Conservation (phyloP, 2,329 filamentous ascomycete genomes). For the Cytospora piceicola region DNA sequence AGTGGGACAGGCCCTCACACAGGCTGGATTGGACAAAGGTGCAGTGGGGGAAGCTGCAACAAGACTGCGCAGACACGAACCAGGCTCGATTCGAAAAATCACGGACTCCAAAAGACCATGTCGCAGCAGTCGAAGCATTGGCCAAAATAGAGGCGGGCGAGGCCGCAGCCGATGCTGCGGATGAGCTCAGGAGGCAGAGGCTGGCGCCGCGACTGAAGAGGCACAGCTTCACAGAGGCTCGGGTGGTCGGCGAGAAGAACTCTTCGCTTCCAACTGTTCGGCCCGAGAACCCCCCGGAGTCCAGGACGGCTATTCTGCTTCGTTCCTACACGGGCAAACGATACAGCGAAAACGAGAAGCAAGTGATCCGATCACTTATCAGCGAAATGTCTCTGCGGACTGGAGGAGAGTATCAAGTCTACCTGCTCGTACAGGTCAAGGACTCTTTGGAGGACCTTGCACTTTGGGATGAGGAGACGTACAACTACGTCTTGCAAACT, state of each 20-base stretch:
- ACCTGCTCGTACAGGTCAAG: slow-evolving; percentile 79
- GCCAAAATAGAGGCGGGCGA: slow-evolving; percentile 35
- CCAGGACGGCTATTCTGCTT: slow-evolving; percentile 73
- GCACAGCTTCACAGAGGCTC: slow-evolving; percentile 5
- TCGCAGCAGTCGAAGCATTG: slow-evolving; percentile 40
- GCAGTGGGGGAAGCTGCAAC: slow-evolving; percentile 73
- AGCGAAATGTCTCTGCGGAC: slow-evolving; percentile 75
- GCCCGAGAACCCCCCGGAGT: slow-evolving; percentile 40
- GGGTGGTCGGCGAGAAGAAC: slow-evolving; percentile 7
- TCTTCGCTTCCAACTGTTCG: slow-evolving; percentile 9
- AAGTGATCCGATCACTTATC: slow-evolving; percentile 78
- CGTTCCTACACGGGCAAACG: slow-evolving; percentile 75
- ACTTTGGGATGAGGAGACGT: slow-evolving; percentile 62
- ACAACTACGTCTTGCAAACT: slow-evolving; percentile 60
- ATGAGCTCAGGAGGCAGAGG: slow-evolving; percentile 29
- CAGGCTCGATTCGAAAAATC: slow-evolving; percentile 60
- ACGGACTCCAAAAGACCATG: background rate
- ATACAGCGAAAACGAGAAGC: slow-evolving; percentile 79
- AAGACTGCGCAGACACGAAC: slow-evolving; percentile 68
- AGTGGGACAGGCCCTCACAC: slow-evolving; percentile 50
- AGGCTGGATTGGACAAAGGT: slow-evolving; percentile 64
- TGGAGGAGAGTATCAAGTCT: slow-evolving; percentile 80
- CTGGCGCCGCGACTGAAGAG: slow-evolving; percentile 20
- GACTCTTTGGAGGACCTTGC: slow-evolving; percentile 52
- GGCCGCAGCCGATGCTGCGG: slow-evolving; percentile 24